Evolutionary conservation across 2,329 filamentous ascomycete genomes (phyloP).

Genomic region (Fusarium sp.): DNA sequence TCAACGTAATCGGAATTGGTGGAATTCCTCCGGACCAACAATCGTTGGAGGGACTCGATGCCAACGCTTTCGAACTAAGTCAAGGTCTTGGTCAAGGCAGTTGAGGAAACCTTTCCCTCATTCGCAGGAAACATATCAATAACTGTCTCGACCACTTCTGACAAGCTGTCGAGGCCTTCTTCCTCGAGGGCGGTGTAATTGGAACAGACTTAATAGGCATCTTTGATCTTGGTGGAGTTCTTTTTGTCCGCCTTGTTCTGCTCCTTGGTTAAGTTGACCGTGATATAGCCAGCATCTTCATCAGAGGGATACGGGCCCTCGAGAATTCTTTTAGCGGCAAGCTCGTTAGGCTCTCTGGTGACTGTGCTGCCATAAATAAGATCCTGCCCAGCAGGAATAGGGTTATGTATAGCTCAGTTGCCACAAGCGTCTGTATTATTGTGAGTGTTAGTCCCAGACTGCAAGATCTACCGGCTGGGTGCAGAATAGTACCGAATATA

Average conservation of each 20-base stretch:
- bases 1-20: slow-evolving; percentile 14
- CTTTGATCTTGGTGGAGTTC: slow-evolving; percentile 77
- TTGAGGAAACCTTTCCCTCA: not conserved
- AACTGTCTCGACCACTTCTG: slow-evolving; percentile 64
- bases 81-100: slow-evolving; percentile 20
- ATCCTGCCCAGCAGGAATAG: slow-evolving; percentile 74
- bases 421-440: slow-evolving; percentile 66
- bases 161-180: slow-evolving; percentile 69
- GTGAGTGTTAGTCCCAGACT: not conserved
- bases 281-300: slow-evolving; percentile 40
- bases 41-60: slow-evolving; percentile 24
- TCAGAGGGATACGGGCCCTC: slow-evolving; percentile 73
- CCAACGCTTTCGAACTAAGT: slow-evolving; percentile 31
- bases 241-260: slow-evolving; percentile 65
- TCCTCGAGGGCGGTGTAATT: slow-evolving; percentile 71
- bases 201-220: slow-evolving; percentile 76
- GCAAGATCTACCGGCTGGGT: too few species aligned
- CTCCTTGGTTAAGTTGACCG: slow-evolving; percentile 41
- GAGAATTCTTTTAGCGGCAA: slow-evolving; percentile 45
- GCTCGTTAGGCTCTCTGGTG: not conserved
- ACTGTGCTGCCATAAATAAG: not conserved
- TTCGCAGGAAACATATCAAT: slow-evolving; percentile 24
- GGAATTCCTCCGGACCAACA: not conserved
- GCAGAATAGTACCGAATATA: too few species aligned
- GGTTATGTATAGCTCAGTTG: slow-evolving; percentile 76